Percentiles rank a stretch among this genome's conserved stretches.
These are phyloP conservation scores for Fallopia convolvulus DNA, from an alignment of 148 eudicot genomes.

Conservation along the genomic window DNA sequence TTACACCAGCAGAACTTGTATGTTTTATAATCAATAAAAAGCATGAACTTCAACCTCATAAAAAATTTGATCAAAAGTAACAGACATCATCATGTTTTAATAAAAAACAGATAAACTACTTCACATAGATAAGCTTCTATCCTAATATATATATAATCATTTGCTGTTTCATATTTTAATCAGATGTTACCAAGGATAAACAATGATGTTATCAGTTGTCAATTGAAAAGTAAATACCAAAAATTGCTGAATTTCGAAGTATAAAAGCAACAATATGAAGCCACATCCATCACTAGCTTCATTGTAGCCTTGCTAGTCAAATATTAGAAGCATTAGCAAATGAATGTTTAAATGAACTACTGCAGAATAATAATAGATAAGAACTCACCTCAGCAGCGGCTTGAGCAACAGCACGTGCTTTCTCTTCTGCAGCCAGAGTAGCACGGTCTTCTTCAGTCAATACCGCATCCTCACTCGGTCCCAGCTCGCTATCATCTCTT, in stretches of 20 bases:
- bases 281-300: constrained; percentile 5
- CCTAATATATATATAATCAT: not conserved
- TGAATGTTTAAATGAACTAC: not conserved
- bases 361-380: not conserved
- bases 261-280: not conserved
- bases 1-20: not conserved
- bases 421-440: constrained; percentile 90
- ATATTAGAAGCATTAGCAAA: not conserved
- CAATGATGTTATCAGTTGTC: not conserved
- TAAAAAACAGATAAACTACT: not conserved
- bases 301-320: not conserved
- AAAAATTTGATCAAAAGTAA: not conserved
- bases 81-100: not conserved
- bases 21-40: not conserved
- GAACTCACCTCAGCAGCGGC: constrained; percentile 90
- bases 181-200: not conserved
- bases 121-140: not conserved
- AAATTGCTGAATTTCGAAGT: not conserved
- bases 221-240: not conserved
- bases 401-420: constrained; percentile 77
- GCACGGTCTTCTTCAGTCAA: constrained; percentile 84
- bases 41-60: not conserved
- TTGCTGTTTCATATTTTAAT: not conserved
- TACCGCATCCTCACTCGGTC: constrained; percentile 29
- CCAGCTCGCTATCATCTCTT: constrained; percentile 27